Evolutionary conservation across 1,284 basidiomycete species (phyloP).

Genomic region (Sporisorium iseilematis-ciliati): DNA sequence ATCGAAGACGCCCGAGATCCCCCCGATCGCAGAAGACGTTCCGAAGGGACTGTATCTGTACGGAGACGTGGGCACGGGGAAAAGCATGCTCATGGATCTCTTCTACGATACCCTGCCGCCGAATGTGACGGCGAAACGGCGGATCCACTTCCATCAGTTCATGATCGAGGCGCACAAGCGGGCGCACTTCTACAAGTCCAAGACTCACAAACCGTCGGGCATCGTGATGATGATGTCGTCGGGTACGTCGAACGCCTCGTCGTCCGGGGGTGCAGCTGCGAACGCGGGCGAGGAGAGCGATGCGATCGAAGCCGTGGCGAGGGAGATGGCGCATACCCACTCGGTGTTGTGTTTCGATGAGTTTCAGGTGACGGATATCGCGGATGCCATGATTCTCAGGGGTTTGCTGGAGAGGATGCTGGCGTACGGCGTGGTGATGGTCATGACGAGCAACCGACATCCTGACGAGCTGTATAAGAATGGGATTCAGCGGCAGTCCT

Average conservation of each 20-base stretch:
- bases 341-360: conserved; percentile 94
- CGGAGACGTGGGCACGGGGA: conserved; percentile 94
- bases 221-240: conserved; percentile 64
- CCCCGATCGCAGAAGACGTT: conserved; percentile 72
- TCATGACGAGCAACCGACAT: conserved; percentile 98
- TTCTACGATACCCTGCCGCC: conserved; percentile 88
- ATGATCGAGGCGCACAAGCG: conserved; percentile 99
- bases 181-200: conserved; percentile 76
- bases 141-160: conserved; percentile 89
- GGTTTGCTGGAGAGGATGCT: conserved; percentile 86
- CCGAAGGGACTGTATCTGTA: conserved; percentile 96
- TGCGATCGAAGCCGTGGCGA: conserved; percentile 87
- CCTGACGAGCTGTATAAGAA: conserved; percentile 99
- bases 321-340: conserved; percentile 81
- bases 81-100: conserved; percentile 97
- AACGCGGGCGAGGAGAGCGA: conserved; percentile 74
- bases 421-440: conserved; percentile 88
- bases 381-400: conserved; percentile 96
- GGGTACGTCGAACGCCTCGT: conserved; percentile 11
- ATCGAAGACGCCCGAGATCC: conserved; percentile 40
- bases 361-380: conserved; percentile 99
- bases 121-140: conserved; percentile 79
- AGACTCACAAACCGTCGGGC: conserved; percentile 63
- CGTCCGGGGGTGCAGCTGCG: background rate
- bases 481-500: conserved; percentile 96